phyloP scores from a whole-genome alignment of 495 filamentous ascomycete genomes.

The Aspergillus cavernicola region DNA sequence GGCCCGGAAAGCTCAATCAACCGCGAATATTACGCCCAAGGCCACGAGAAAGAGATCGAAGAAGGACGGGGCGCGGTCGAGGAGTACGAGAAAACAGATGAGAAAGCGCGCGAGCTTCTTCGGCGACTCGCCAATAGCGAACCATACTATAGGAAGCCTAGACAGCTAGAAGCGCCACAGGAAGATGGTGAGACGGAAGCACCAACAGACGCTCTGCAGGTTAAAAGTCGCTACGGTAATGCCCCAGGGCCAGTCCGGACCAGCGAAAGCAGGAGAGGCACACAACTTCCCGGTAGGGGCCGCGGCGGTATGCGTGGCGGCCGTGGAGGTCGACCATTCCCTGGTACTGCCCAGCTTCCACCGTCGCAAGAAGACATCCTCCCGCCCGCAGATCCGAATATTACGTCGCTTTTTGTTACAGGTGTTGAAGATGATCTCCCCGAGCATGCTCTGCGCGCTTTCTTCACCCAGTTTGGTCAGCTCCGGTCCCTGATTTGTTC shows the following conservation, averaged over 20 bases:
- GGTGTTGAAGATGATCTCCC: slow-evolving; percentile 95
- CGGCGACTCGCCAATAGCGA: slow-evolving; percentile 83
- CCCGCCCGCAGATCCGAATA: slow-evolving; percentile 75
- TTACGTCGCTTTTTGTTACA: slow-evolving; percentile 89
- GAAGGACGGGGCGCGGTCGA: slow-evolving; percentile 79
- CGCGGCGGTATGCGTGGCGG: slow-evolving; percentile 46
- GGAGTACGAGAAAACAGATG: slow-evolving; percentile 94
- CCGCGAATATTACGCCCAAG: slow-evolving; percentile 94
- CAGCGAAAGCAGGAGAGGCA: slow-evolving; percentile 44
- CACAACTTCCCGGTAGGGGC: slow-evolving; percentile 36
- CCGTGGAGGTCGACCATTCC: slow-evolving; percentile 59
- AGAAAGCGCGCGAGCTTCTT: slow-evolving; percentile 87
- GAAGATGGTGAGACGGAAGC: slow-evolving; percentile 34
- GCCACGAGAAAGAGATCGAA: slow-evolving; percentile 91
- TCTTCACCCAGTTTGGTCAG: slow-evolving; percentile 83
- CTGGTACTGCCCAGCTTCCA: slow-evolving; percentile 68
- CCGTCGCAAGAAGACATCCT: slow-evolving; percentile 76
- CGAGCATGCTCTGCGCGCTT: slow-evolving; percentile 82
- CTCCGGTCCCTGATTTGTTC: slow-evolving; percentile 90
- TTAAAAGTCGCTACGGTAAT: slow-evolving; percentile 44
- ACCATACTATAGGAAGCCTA: slow-evolving; percentile 85
- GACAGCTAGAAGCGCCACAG: slow-evolving; percentile 55
- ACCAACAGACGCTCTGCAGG: slow-evolving; percentile 26
- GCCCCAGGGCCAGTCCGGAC: slow-evolving; percentile 64
- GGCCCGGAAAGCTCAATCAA: slow-evolving; percentile 89